A percentile compares a stretch with the other conserved stretches of the same genome.
phyloP scores from a whole-genome alignment of 371 early-diverging fungal genomes.

The Mucor lusitanicus region DNA sequence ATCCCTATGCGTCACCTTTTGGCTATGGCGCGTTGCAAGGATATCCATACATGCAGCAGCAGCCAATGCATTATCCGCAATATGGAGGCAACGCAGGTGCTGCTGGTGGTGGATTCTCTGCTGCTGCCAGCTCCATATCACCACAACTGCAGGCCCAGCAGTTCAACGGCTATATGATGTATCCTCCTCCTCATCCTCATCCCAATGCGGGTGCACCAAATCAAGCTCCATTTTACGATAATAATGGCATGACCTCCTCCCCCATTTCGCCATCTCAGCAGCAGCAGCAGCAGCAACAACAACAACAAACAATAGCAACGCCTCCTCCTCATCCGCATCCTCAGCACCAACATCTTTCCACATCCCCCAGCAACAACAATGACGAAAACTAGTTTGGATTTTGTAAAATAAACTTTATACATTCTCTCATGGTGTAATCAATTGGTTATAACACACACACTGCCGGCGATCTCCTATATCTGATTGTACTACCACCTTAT shows the following conservation, averaged over 20 bases:
- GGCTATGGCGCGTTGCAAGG: conserved; percentile 2
- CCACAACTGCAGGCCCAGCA: neutral
- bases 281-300: neutral
- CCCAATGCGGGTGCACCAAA: neutral
- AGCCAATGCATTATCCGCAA: neutral
- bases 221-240: neutral
- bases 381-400: neutral
- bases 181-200: neutral
- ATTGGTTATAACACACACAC: neutral
- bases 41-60: conserved; percentile 7
- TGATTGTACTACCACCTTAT: neutral
- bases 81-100: neutral
- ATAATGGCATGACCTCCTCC: neutral
- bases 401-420: neutral
- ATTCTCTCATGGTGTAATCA: neutral
- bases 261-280: neutral
- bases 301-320: neutral
- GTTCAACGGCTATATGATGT: neutral
- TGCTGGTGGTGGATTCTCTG: neutral
- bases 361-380: neutral
- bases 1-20: conserved; percentile 10
- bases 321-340: neutral
- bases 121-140: neutral
- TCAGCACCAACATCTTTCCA: neutral
- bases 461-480: neutral